These are phyloP conservation scores for Gossypium longicalyx DNA, from an alignment of 345 rosid genomes.

Conservation along the genomic window DNA sequence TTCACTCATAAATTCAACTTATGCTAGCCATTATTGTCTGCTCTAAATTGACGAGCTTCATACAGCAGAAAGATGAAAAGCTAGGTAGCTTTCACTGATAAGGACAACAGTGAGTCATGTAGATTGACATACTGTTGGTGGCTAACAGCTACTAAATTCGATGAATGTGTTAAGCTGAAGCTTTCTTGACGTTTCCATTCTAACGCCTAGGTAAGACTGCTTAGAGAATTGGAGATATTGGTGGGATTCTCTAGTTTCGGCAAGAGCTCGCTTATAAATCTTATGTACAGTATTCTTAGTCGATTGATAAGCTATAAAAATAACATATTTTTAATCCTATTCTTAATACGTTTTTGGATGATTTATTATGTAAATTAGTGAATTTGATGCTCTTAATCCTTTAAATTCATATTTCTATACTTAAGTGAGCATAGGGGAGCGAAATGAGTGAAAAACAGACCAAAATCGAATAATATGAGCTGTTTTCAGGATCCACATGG, in stretches of 20 bases:
- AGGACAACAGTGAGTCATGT: constrained; percentile 29
- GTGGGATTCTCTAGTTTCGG: constrained; percentile 53
- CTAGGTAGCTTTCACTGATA: constrained; percentile 25
- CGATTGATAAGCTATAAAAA: constrained; percentile 1
- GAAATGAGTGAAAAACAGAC: too few species aligned
- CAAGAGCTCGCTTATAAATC: constrained; percentile 55
- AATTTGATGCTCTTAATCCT: too few species aligned
- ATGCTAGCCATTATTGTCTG: not conserved
- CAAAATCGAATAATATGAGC: too few species aligned
- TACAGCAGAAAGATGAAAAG: constrained; percentile 30
- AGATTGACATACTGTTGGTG: constrained; percentile 37
- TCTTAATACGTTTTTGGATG: too few species aligned
- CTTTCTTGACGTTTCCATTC: constrained; percentile 25
- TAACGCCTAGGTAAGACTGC: constrained; percentile 41
- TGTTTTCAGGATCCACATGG: too few species aligned
- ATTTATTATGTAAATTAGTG: too few species aligned
- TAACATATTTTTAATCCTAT: too few species aligned
- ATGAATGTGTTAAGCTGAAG: constrained; percentile 36
- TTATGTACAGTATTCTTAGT: constrained; percentile 60
- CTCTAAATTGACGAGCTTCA: not conserved
- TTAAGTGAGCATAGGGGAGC: too few species aligned
- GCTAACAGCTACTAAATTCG: constrained; percentile 40
- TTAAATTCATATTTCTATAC: too few species aligned
- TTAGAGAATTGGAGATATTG: constrained; percentile 51
- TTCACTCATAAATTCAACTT: not conserved